These are phyloP conservation scores for Diaporthe vaccinii DNA, from an alignment of 2,329 filamentous ascomycete species.

Conservation along the genomic window DNA sequence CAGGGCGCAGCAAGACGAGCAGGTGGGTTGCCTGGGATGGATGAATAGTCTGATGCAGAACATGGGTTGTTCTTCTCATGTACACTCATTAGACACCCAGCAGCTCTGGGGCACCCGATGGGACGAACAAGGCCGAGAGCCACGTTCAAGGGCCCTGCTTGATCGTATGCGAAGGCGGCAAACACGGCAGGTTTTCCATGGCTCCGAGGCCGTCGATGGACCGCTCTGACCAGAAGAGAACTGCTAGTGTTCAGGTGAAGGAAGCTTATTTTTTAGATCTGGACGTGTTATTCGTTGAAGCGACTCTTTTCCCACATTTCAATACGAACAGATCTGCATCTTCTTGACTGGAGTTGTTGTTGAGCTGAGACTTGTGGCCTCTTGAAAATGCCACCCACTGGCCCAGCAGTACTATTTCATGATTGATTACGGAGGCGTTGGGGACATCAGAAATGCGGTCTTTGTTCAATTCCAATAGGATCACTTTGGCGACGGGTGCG, in stretches of 20 bases:
- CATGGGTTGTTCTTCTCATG: constrained; percentile 32
- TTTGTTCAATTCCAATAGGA: constrained; percentile 23
- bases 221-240: constrained; percentile 30
- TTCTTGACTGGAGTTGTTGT: constrained; percentile 34
- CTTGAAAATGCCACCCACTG: constrained; percentile 19
- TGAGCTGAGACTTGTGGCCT: constrained; percentile 18
- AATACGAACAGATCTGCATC: constrained; percentile 42
- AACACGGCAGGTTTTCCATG: constrained; percentile 16
- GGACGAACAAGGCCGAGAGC: constrained; percentile 32
- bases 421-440: constrained; percentile 32
- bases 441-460: constrained; percentile 28
- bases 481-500: constrained; percentile 24
- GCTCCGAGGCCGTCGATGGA: constrained; percentile 20
- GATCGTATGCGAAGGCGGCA: constrained; percentile 32
- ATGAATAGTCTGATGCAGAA: constrained; percentile 34
- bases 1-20: constrained; percentile 30
- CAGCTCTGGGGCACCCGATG: constrained; percentile 18
- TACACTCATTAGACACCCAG: constrained; percentile 30
- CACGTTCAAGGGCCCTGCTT: constrained; percentile 18
- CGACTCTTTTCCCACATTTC: constrained; percentile 41
- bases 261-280: constrained; percentile 41
- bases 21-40: constrained; percentile 36
- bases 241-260: constrained; percentile 30
- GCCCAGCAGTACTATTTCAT: constrained; percentile 18
- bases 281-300: constrained; percentile 42